Percentiles rank a stretch among this genome's conserved stretches.
Evolutionary conservation across 148 eudicot species (phyloP).

Genomic region (Beta vulgaris): DNA sequence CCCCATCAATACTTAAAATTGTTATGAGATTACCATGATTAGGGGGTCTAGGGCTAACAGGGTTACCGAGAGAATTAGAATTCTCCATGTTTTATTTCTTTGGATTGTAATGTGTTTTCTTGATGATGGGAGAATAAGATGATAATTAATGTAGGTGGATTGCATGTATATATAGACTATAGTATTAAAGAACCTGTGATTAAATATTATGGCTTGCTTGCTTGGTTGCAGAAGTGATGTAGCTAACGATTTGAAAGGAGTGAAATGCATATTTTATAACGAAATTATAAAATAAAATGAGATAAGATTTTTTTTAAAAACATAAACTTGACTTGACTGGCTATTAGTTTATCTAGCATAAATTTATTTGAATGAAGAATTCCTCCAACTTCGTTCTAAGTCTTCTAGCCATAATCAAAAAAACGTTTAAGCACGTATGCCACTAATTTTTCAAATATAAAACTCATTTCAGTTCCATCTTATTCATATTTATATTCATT

Average conservation of each 20-base stretch:
- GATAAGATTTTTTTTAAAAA: too few relatives aligned
- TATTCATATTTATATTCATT: too few relatives aligned
- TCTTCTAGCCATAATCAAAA: neutral
- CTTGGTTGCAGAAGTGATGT: neutral
- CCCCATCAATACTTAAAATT: slow-evolving; percentile 67
- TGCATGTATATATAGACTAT: too few relatives aligned
- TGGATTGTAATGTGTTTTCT: neutral
- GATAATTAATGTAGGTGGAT: neutral
- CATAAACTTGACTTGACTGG: neutral
- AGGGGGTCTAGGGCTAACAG: slow-evolving; percentile 28
- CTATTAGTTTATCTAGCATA: neutral
- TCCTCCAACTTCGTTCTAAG: neutral
- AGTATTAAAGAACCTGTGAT: too few relatives aligned
- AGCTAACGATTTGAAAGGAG: neutral
- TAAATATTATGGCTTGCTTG: neutral
- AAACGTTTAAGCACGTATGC: neutral
- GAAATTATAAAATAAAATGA: too few relatives aligned
- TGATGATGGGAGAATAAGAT: neutral
- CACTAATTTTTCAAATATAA: too few relatives aligned
- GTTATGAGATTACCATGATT: slow-evolving; percentile 48
- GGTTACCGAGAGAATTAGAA: neutral
- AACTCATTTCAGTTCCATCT: neutral
- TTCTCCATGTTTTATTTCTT: neutral
- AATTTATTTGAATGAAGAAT: neutral
- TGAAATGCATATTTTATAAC: neutral